Base-by-base conservation (phyloP, 1,284 basidiomycete species). In the Boletus mariae region DNA sequence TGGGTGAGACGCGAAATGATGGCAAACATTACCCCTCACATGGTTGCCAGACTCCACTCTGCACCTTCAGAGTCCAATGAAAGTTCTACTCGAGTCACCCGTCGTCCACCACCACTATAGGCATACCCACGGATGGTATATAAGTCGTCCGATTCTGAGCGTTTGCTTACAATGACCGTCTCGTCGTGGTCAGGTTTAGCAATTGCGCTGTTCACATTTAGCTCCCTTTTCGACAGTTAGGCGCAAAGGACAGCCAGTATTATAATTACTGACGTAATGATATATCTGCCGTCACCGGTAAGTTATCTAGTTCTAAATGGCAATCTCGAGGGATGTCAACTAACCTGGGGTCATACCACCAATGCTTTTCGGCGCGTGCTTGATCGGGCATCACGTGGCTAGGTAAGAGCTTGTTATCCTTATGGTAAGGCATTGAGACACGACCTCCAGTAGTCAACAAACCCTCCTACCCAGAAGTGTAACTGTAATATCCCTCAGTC, bases 341-440 rank as follows among this genome's bases (percentile, higher is more conserved):
- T 45, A 67, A 83, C 70, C 73, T 79, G 26, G 77, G 78, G 59
- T 86, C 81, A 57, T 82, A 78, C 84, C 84, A 87, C 82, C 81
- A 84, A 11, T 78, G 64, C 40, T 74, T 73, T 59, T 85, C 79
- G 2, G 71, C 72, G 20, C 81, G 70, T 10, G 83, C 84, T 62
- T 79, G 75, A 47, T 83, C 83, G 0, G 83, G 77, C 34, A 73
- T 73, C 1, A 86, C 61, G 48, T 79, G 72, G 32, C 74, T 80
- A 5, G 85, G 85, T 7, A 87, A 71, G 7, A 87, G 75, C 59
- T 83, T 84, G 71, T 86, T 86, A 62, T 87, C 84, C 66, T 78
- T 44, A 42, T 40, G 4, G 44, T 13, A 60, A 43, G 13, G 8
- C 37, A 38, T 34, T 54, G 38, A 61, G 45, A 50, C 31, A 28